phyloP scores from a whole-genome alignment of 1,284 basidiomycete species.

The Rhodotorula sp. region DNA sequence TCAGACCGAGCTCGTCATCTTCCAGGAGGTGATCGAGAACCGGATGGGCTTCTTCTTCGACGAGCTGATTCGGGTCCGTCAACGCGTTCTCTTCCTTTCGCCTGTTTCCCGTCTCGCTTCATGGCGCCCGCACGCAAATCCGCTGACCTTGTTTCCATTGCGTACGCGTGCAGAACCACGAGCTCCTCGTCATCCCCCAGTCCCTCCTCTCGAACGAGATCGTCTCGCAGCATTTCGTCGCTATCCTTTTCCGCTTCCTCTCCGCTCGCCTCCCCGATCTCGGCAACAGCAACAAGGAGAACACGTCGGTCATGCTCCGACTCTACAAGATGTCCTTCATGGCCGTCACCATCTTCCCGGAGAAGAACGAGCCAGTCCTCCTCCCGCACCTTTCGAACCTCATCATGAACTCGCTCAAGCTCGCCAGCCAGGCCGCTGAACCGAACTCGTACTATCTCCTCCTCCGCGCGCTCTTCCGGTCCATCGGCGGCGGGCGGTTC shows the following conservation, averaged over 20 bases:
- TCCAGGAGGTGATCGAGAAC: slow-evolving; percentile 89
- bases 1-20: slow-evolving; percentile 83
- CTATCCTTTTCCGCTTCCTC: slow-evolving; percentile 85
- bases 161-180: slow-evolving; percentile 57
- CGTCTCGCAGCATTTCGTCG: slow-evolving; percentile 85
- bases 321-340: slow-evolving; percentile 96
- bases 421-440: slow-evolving; percentile 86
- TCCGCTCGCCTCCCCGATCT: slow-evolving; percentile 78
- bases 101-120: slow-evolving; percentile 8
- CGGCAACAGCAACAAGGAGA: slow-evolving; percentile 64
- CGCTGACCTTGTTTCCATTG: not conserved
- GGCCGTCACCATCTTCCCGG: slow-evolving; percentile 73
- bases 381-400: slow-evolving; percentile 89
- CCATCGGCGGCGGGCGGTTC: slow-evolving; percentile 96
- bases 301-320: slow-evolving; percentile 76
- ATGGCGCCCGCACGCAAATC: slow-evolving; percentile 41
- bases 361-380: slow-evolving; percentile 82
- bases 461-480: slow-evolving; percentile 90
- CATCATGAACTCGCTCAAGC: slow-evolving; percentile 94
- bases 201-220: slow-evolving; percentile 77
- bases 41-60: slow-evolving; percentile 80
- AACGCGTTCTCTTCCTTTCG: too few relatives aligned
- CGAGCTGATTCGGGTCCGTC: slow-evolving; percentile 58
- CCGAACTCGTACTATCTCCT: slow-evolving; percentile 92
- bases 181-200: slow-evolving; percentile 83